Conservation (phyloP, 2,329 filamentous ascomycete genomes). For the Aspergillus sp. region DNA sequence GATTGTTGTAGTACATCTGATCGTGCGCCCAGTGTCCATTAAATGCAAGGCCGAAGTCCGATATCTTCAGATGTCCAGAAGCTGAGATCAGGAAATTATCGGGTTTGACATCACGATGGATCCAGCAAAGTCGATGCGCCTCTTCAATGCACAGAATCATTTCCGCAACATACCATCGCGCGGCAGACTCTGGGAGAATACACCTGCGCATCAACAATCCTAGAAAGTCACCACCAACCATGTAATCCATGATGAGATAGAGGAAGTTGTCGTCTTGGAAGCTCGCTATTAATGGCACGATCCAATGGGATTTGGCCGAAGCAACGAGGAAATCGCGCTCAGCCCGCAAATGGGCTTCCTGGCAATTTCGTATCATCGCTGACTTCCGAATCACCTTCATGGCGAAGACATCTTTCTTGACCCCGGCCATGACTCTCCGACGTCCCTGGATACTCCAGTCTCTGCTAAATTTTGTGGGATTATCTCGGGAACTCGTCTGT, state of each 20-base stretch:
- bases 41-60: slow-evolving; percentile 93
- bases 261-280: slow-evolving; percentile 83
- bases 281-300: slow-evolving; percentile 80
- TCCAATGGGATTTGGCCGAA: slow-evolving; percentile 84
- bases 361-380: slow-evolving; percentile 83
- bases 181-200: slow-evolving; percentile 71
- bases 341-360: slow-evolving; percentile 87
- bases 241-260: slow-evolving; percentile 97
- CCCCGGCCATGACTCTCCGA: slow-evolving; percentile 27
- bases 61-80: slow-evolving; percentile 88
- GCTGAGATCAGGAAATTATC: slow-evolving; percentile 93
- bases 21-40: slow-evolving; percentile 95
- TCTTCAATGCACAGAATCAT: slow-evolving; percentile 96
- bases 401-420: slow-evolving; percentile 68
- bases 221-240: slow-evolving; percentile 94
- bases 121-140: slow-evolving; percentile 81
- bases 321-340: slow-evolving; percentile 90
- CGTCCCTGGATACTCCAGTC: slow-evolving; percentile 13
- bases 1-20: slow-evolving; percentile 78
- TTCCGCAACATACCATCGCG: slow-evolving; percentile 87
- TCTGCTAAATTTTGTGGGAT: no score
- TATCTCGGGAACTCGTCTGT: no score
- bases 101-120: slow-evolving; percentile 94
- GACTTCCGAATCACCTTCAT: slow-evolving; percentile 98
- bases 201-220: slow-evolving; percentile 82